phyloP scores from a whole-genome alignment of 1,284 basidiomycete species.

The Melampsora americana region DNA sequence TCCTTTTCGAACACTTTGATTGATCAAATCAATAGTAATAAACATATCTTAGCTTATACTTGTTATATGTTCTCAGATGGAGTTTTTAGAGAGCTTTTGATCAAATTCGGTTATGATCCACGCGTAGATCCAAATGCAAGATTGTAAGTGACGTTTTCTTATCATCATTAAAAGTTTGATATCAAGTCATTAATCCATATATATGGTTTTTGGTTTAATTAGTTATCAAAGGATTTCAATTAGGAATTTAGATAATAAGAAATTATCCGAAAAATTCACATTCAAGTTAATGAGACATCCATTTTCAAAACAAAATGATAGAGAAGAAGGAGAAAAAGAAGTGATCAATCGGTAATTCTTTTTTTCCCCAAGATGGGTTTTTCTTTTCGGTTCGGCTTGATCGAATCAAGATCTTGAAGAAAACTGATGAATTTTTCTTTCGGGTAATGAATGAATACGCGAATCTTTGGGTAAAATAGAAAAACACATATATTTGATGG shows the following conservation, averaged over 20 bases:
- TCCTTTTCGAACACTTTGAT: constrained; percentile 57
- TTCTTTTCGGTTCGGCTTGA: no score
- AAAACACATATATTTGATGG: constrained; percentile 88
- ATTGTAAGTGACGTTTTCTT: constrained; percentile 60
- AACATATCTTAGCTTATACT: constrained; percentile 57
- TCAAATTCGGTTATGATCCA: constrained; percentile 86
- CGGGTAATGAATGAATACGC: no score
- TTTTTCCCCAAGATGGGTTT: no score
- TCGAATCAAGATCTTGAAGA: no score
- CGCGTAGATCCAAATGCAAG: constrained; percentile 67
- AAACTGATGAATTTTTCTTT: no score
- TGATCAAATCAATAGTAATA: constrained; percentile 58
- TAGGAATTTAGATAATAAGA: constrained; percentile 28
- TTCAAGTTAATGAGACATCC: constrained; percentile 24
- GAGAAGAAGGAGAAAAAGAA: neutral
- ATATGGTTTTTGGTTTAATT: neutral
- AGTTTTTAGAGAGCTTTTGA: constrained; percentile 83
- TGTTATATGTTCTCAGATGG: constrained; percentile 87
- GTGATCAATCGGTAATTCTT: neutral
- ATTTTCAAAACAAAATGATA: neutral
- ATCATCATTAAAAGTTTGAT: no score
- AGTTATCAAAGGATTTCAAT: constrained; percentile 69
- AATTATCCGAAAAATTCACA: constrained; percentile 20
- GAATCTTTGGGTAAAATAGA: no score
- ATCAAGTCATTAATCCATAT: no score